A percentile compares a stretch with the other conserved stretches of the same genome.
These are phyloP conservation scores for Alliaria petiolata DNA, from an alignment of 345 rosid genomes.

Conservation along the genomic window DNA sequence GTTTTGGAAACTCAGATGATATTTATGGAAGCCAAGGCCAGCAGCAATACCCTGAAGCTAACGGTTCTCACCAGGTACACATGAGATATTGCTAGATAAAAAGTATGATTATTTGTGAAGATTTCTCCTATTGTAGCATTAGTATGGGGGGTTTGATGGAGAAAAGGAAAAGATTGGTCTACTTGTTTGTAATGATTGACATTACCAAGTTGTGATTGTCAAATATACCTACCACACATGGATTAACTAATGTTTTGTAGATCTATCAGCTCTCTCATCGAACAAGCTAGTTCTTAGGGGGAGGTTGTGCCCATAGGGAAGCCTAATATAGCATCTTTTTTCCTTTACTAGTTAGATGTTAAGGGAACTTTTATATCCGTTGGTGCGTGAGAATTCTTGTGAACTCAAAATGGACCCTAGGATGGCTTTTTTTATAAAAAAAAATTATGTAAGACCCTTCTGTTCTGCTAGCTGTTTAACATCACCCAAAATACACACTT, in stretches of 20 bases:
- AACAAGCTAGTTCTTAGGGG: background rate
- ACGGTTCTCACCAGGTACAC: slow-evolving; percentile 48
- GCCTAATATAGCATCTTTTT: too few species aligned
- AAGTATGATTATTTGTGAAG: background rate
- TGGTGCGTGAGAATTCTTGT: background rate
- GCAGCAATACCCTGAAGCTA: slow-evolving; percentile 32
- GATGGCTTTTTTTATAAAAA: background rate
- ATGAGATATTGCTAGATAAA: slow-evolving; percentile 2
- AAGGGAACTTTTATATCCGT: background rate
- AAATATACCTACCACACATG: background rate
- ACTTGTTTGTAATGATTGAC: background rate
- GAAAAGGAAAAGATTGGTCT: background rate
- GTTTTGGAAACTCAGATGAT: slow-evolving; percentile 41
- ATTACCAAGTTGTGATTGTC: background rate
- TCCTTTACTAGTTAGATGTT: background rate
- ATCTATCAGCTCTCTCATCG: background rate
- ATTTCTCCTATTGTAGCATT: background rate
- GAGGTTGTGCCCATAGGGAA: background rate
- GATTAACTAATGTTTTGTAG: background rate
- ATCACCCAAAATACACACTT: background rate
- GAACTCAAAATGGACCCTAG: background rate
- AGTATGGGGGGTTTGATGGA: background rate
- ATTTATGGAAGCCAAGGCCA: slow-evolving; percentile 34
- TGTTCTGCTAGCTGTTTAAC: background rate
- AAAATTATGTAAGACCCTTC: too few species aligned